Percentiles rank a stretch among this genome's conserved stretches.
Conservation (phyloP, 805 yeast genomes). For the Nakazawaea ernobii region DNA sequence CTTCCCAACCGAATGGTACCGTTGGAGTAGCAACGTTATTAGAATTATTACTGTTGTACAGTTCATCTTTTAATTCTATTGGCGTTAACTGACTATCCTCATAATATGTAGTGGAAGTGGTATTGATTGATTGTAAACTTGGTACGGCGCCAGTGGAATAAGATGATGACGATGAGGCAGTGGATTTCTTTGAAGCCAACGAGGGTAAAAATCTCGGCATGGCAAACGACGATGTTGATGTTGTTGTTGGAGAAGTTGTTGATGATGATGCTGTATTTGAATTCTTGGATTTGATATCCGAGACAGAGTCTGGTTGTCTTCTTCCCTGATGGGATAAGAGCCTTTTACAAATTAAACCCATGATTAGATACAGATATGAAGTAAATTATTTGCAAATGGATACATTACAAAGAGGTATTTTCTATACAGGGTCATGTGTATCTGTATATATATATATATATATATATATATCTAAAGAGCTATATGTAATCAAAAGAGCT, state of each 20-base stretch:
- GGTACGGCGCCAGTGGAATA: not conserved
- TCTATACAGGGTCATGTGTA: not conserved
- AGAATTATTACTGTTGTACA: not conserved
- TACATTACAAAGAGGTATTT: too few relatives aligned
- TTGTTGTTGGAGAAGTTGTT: not conserved
- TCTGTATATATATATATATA: not conserved
- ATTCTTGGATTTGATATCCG: not conserved
- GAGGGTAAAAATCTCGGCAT: not conserved
- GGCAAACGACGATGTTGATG: too few relatives aligned
- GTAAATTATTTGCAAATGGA: too few relatives aligned
- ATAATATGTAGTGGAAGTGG: not conserved
- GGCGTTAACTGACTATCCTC: not conserved
- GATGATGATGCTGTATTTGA: not conserved
- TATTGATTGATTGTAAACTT: not conserved
- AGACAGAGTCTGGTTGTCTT: not conserved
- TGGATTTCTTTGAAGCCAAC: not conserved
- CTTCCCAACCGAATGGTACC: slow-evolving; percentile 23
- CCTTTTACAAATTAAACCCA: not conserved
- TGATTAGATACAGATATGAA: not conserved
- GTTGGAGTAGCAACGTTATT: slow-evolving; percentile 17
- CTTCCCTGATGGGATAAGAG: not conserved
- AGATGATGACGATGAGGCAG: not conserved
- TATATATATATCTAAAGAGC: too few relatives aligned
- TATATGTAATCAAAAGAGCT: too few relatives aligned
- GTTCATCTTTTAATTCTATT: not conserved